Percentiles rank a stretch among this genome's conserved stretches.
Conservation (phyloP, 2,329 filamentous ascomycete genomes). For the Talaromyces sp. region DNA sequence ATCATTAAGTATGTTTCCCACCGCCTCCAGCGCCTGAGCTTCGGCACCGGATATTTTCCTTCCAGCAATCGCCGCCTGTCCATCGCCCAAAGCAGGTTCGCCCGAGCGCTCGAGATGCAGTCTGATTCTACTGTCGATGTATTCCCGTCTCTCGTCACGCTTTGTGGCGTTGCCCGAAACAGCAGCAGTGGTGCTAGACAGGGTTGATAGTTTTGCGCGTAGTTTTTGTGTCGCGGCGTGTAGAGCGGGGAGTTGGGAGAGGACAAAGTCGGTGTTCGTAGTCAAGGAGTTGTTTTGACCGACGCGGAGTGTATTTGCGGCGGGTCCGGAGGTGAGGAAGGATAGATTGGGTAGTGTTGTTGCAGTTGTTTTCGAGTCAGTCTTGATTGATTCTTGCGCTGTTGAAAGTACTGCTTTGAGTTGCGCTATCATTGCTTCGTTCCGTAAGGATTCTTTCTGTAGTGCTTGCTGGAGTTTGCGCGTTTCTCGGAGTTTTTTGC, state of each 20-base stretch:
- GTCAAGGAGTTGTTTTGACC: slow-evolving; percentile 38
- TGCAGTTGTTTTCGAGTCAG: slow-evolving; percentile 22
- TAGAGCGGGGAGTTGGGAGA: slow-evolving; percentile 79
- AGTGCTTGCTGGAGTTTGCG: slow-evolving; percentile 69
- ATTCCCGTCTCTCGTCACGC: slow-evolving; percentile 70
- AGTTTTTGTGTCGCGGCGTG: slow-evolving; percentile 67
- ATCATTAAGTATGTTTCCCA: slow-evolving; percentile 33
- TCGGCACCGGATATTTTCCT: slow-evolving; percentile 40
- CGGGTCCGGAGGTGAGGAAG: slow-evolving; percentile 53
- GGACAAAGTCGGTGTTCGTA: slow-evolving; percentile 62
- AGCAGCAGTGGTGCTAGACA: slow-evolving; percentile 33
- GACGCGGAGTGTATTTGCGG: slow-evolving; percentile 48
- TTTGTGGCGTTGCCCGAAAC: slow-evolving; percentile 49
- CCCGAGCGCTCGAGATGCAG: slow-evolving; percentile 66
- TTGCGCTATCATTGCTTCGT: slow-evolving; percentile 66
- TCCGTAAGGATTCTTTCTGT: slow-evolving; percentile 66
- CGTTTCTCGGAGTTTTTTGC: slow-evolving; percentile 74
- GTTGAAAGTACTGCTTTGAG: slow-evolving; percentile 58
- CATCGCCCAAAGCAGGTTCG: slow-evolving; percentile 35
- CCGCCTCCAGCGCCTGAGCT: slow-evolving; percentile 41
- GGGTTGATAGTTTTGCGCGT: slow-evolving; percentile 58
- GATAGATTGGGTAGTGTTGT: slow-evolving; percentile 44
- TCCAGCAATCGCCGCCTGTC: slow-evolving; percentile 35
- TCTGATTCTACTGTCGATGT: slow-evolving; percentile 76
- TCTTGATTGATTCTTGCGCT: slow-evolving; percentile 18